Base-by-base conservation (phyloP, 805 yeast genomes). In the Sugiyamaella chiloensis region DNA sequence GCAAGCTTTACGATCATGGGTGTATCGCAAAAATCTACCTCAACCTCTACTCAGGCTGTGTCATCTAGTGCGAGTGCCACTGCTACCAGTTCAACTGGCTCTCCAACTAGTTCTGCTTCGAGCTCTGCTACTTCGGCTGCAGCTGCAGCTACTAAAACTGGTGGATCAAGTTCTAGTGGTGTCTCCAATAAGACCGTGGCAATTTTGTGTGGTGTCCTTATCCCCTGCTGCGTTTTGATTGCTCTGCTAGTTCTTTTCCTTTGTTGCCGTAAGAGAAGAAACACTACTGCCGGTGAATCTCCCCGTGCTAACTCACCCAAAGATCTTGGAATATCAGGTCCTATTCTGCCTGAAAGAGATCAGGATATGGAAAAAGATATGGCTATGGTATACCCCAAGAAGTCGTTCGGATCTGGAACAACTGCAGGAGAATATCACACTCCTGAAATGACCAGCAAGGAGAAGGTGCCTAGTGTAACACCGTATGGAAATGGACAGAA, bases 141-240 rank as follows among this genome's bases (percentile, higher is more conserved):
- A 3, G 34, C 73, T 2, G 45, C 67, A 12, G 42, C 65, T 7
- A 31, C 61, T 8, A 47, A 58, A 11, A 39, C 56, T 14, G 41
- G 53, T 20, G 46, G 60, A 12, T 43, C 56, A 29, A 24, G 40
- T 44, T 46, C 35, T 46, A 46, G 42, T 43, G 51, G 46, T 45
- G 40, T 42, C n/a, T 48, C 62, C 30, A 72, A 70, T 44, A 83
- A 77, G 54, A 76, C 78, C 2, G 70, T 87, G n/a, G 96, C 96
- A 0, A 85, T 91, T 60, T 96, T 90, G 2, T 75, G 90, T 51
- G 97, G 96, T 47, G 90, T 86, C n/a, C 87, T 84, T 1, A 74
- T 93, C 40, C 96, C 96, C 1, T 61, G 76, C 0, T 67, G 79
- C 2, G 74, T 75, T 1, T 57, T 85, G 0, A 57, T 81, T 6